Base-by-base conservation (phyloP, 2,329 filamentous ascomycete genomes). In the Arachnomyces sp. region DNA sequence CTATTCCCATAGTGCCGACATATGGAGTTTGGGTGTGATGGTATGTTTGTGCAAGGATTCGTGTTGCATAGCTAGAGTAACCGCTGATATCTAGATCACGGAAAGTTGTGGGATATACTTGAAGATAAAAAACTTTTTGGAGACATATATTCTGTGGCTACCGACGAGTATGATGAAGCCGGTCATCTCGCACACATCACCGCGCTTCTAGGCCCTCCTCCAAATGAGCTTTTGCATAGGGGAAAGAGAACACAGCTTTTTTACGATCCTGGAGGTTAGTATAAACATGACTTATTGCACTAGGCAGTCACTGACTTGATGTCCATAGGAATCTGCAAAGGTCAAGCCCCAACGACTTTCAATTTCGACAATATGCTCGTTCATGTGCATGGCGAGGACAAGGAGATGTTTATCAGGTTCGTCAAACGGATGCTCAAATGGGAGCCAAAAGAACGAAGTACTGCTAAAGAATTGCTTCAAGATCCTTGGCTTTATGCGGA, bases 11-110 rank as follows among this genome's bases (percentile, higher is more conserved):
- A 59, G 57, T 35, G 59, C 57, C 33, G 59, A 64, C 44, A 61
- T 63, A 34, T 64, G 55, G 61, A 63, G 53, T 38, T 43, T 65
- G 21, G 61, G 57, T 3, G 54, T 57, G 15, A 56, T 65, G 54
- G 56, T 57, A 55, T 29, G 40, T 39, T 14, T 34, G 11, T 13
- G 11, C 30, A 28, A 4, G 31, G 30, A 33, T 31, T 34, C 35
- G 15, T 15, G 12, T 38, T 38, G n/a, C 21, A 45, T 17, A 30
- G 34, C 34, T 36, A 16, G 21, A 36, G n/a, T 43, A 29, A 13
- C 21, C 9, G 31, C 21, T 25, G 21, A 25, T 25, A 5, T 25
- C 21, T 9, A 25, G 9, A 25, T 25, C 21, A 25, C 21, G 35
- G 30, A 25, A 47, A 51, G 50, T 39, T 59, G 42, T 61, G 52